A percentile compares a stretch with the other conserved stretches of the same genome.
Conservation (phyloP, 345 rosid genomes). For the Salix caprea region DNA sequence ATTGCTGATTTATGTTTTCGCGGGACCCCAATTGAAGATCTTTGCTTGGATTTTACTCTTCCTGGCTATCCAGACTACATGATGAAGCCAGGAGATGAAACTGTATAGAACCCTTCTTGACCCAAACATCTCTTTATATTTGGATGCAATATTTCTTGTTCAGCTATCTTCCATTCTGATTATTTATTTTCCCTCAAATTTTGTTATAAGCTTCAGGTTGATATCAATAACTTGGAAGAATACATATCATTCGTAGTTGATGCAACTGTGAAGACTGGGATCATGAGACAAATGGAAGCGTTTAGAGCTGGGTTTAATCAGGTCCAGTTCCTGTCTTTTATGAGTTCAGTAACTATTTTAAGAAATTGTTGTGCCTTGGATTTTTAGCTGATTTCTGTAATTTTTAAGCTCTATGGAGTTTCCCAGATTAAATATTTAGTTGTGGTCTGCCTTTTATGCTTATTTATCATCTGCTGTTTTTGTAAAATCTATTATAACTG, state of each 20-base stretch:
- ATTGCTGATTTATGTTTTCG: slow-evolving; percentile 49
- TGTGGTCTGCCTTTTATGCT: background rate
- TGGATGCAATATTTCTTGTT: background rate
- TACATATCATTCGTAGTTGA: slow-evolving; percentile 81
- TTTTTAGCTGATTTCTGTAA: background rate
- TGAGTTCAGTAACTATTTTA: background rate
- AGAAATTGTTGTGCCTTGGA: background rate
- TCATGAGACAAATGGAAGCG: slow-evolving; percentile 78
- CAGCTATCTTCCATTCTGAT: background rate
- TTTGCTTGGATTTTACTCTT: slow-evolving; percentile 83
- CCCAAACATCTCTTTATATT: background rate
- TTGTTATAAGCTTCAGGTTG: slow-evolving; percentile 48
- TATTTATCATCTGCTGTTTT: background rate
- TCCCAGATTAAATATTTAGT: background rate
- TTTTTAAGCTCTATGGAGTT: background rate
- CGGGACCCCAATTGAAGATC: slow-evolving; percentile 70
- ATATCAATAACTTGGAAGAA: slow-evolving; percentile 75
- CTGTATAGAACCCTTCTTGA: slow-evolving; percentile 35
- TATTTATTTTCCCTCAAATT: background rate
- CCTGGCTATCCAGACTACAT: slow-evolving; percentile 92
- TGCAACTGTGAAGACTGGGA: slow-evolving; percentile 85
- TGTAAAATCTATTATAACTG: background rate
- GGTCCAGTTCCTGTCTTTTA: slow-evolving; percentile 35
- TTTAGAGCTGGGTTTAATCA: slow-evolving; percentile 94
- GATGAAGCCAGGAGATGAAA: slow-evolving; percentile 77